phyloP scores from a whole-genome alignment of 2,329 filamentous ascomycete species.

The Hortaea sp. region DNA sequence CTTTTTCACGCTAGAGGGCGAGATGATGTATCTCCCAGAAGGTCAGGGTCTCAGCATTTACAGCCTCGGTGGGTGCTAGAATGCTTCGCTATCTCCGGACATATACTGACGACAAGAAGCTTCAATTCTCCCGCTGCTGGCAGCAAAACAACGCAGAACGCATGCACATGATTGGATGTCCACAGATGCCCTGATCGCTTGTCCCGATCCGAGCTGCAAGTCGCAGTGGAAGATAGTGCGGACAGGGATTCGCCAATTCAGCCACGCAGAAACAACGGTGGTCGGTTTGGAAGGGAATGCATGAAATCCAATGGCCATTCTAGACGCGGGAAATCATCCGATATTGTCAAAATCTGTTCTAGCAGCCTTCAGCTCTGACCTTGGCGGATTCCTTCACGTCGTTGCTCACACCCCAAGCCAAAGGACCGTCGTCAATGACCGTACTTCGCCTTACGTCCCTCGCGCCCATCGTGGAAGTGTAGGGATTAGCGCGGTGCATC shows the following conservation, averaged over 20 bases:
- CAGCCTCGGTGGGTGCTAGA: conserved; percentile 9
- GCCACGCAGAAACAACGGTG: conserved; percentile 12
- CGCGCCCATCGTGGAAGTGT: conserved; percentile 1
- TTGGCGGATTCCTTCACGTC: neutral
- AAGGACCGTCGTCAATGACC: neutral
- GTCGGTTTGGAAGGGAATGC: conserved; percentile 7
- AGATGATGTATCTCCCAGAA: conserved; percentile 13
- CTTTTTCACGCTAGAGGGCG: conserved; percentile 12
- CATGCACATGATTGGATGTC: conserved; percentile 15
- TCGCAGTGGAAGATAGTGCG: conserved; percentile 10
- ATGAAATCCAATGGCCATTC: neutral
- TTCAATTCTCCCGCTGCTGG: conserved; percentile 13
- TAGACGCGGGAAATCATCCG: no score
- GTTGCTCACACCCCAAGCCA: neutral
- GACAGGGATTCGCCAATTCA: conserved; percentile 7
- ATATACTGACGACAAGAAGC: conserved; percentile 3
- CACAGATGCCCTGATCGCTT: conserved; percentile 12
- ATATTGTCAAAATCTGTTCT: no score
- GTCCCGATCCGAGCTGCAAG: conserved; percentile 12
- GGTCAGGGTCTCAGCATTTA: conserved; percentile 15
- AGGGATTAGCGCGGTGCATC: conserved; percentile 2
- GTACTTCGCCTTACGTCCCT: conserved; percentile 1
- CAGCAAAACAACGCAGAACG: conserved; percentile 11
- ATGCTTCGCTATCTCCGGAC: neutral
- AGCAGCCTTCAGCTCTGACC: no score